These are phyloP conservation scores for Trypanosoma rangeli DNA, from an alignment of 208 protist genomes.

Conservation along the genomic window DNA sequence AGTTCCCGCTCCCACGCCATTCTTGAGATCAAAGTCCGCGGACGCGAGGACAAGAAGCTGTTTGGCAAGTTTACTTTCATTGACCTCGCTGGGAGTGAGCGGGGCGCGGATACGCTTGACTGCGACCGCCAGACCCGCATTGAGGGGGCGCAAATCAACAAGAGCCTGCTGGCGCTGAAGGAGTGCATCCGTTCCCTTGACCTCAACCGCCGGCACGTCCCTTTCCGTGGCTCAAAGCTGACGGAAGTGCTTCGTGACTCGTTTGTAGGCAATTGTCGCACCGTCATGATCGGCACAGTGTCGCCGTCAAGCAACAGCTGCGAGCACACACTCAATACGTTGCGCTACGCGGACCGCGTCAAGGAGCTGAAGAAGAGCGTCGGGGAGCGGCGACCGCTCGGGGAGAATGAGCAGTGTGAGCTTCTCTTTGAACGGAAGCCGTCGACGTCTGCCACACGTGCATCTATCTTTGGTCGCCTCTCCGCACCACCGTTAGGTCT, in stretches of 20 bases:
- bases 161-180: conserved; percentile 93
- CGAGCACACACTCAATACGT: conserved; percentile 97
- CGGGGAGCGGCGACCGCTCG: conserved; percentile 44
- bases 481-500: conserved; percentile 8
- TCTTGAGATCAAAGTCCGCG: conserved; percentile 58
- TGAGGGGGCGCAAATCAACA: conserved; percentile 95
- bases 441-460: conserved; percentile 11
- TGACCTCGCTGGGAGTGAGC: conserved; percentile 98
- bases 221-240: conserved; percentile 96
- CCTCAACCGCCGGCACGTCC: conserved; percentile 89
- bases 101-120: conserved; percentile 92
- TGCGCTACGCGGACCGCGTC: conserved; percentile 94
- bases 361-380: conserved; percentile 68
- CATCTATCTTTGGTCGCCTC: conserved; percentile 6
- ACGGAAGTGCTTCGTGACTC: conserved; percentile 95
- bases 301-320: conserved; percentile 83
- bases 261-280: conserved; percentile 95
- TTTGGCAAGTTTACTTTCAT: conserved; percentile 92
- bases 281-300: conserved; percentile 95
- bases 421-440: conserved; percentile 17
- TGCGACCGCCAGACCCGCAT: conserved; percentile 88
- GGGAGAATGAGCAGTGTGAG: conserved; percentile 25
- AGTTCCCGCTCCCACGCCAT: conserved; percentile 90
- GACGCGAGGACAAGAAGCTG: conserved; percentile 54
- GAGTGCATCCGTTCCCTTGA: conserved; percentile 95